Evolutionary conservation across 495 filamentous ascomycete genomes (phyloP), one percentile per base, ranked within the genome.

Genomic region (Trypethelium eluteriae): DNA sequence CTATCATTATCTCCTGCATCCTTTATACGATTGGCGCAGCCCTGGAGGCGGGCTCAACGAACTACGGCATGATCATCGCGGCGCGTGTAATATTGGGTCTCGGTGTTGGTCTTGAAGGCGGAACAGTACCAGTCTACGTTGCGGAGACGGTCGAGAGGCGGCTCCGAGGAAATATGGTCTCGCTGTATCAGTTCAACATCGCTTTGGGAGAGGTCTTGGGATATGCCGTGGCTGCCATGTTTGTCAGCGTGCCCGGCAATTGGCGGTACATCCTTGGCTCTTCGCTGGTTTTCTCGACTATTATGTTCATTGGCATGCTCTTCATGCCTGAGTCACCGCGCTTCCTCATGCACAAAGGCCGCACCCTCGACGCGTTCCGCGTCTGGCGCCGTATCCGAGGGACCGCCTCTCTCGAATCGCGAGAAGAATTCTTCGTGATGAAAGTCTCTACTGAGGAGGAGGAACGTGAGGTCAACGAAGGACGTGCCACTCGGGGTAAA

Each of bases 181-280:
- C 83, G 0, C 74, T 86, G 0, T 86, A 86, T 67, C 85, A 88
- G 69, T 80, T 86, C 72, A 86, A 84, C 73, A 87, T 88, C 62
- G 84, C 84, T 1, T 72, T 88, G 0, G 85, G 85, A 57, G 83
- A 86, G 71, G 83, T 88, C 36, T 75, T 86, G 18, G 85, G 85
- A 11, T 86, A 86, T 68, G 85, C 81, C 14, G 80, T 86, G 12
- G 84, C 83, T 0, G 85, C 83, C 59, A 86, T 88, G 39, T 86
- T 86, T 70, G 74, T 86, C 67, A 75, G 77, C 47, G 83, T 88
- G 7, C 66, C 36, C 25, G 84, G 84, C 64, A 85, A 83, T 77
- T 88, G 85, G 85, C 79, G 85, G 38, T 88, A 83, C 68, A 86
- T 87, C 65, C 80, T 87, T n/a, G 85, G 85, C 6, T 84, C 82